phyloP scores from a whole-genome alignment of 2,329 filamentous ascomycete genomes.

The Aspergillus sp. region DNA sequence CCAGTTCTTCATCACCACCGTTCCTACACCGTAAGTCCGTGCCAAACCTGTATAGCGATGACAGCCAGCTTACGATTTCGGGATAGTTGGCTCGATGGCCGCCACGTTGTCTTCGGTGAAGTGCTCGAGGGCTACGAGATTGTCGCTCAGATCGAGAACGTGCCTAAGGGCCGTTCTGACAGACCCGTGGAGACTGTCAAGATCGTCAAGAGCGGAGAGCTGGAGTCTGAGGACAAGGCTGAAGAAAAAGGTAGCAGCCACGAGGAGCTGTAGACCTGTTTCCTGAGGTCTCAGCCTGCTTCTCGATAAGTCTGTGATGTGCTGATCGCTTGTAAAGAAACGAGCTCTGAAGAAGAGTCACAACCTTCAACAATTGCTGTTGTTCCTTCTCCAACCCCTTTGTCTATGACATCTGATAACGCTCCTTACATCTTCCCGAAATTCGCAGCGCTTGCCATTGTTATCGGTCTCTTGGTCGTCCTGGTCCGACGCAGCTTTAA shows the following conservation, averaged over 20 bases:
- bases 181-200: constrained; percentile 62
- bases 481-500: constrained; percentile 16
- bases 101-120: constrained; percentile 69
- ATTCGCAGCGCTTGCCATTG: constrained; percentile 22
- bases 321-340: constrained; percentile 36
- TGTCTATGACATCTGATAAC: constrained; percentile 12
- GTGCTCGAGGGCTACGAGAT: constrained; percentile 62
- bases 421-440: constrained; percentile 17
- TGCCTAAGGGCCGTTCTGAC: constrained; percentile 58
- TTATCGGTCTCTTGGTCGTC: constrained; percentile 23
- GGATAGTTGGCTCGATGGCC: constrained; percentile 61
- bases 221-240: constrained; percentile 45
- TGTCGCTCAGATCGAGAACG: constrained; percentile 66
- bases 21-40: constrained; percentile 51
- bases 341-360: constrained; percentile 21
- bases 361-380: constrained; percentile 12
- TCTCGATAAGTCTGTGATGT: constrained; percentile 27
- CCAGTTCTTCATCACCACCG: constrained; percentile 69
- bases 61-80: constrained; percentile 10
- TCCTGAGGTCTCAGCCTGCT: constrained; percentile 29
- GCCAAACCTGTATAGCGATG: neutral
- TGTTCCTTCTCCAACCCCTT: constrained; percentile 11
- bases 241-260: constrained; percentile 65
- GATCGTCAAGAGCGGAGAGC: constrained; percentile 67
- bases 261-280: constrained; percentile 60